Evolutionary conservation across 2,329 filamentous ascomycete genomes (phyloP), one percentile per base, ranked within the genome.

Genomic region (Eurotiales sp.): DNA sequence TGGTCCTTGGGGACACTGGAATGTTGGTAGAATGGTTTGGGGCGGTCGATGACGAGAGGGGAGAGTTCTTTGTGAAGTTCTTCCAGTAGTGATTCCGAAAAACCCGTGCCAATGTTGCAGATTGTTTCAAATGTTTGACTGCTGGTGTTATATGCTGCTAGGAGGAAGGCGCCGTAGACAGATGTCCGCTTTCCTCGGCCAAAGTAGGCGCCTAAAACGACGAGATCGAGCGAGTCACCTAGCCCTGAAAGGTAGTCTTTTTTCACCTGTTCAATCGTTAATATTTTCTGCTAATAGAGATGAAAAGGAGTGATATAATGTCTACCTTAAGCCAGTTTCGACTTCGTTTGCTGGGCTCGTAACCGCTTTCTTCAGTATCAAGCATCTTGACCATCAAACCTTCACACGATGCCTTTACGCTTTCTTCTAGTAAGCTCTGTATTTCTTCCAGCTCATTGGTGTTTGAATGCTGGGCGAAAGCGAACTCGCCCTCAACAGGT

Each of bases 381-480:
- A 99, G 74, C 93, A 99, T 99, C 77, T 99, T 99, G 12, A 99
- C 93, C 93, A 99, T 99, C 48, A 99, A 77, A 10, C 93, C 93
- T 75, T 99, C 93, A 65, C 93, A 99, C 0, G 90, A 95, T 2
- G 91, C 89, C 70, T 96, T 96, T 57, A 99, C 87, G 62, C 88
- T 93, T 53, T 97, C 92, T 63, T 99, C 93, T 2, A 99, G 79
- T 62, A 99, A 87, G 1, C 78, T 80, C 65, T 97, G 92, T 50
- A 99, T 99, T 63, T 95, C 89, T 48, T 97, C 92, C 3, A 99
- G 78, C 59, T 96, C 89, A 61, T 86, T 88, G 10, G 88, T 88
- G 64, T 99, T 80, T 75, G 90, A 93, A 61, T 81, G 85, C 29
- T 90, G 90, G 8, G 93, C 93, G 59, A 96, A 93, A 0, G 86